A percentile compares a stretch with the other conserved stretches of the same genome.
These are phyloP conservation scores for Haematococcus sp. DNA, from an alignment of 139 green algal species.

Conservation along the genomic window DNA sequence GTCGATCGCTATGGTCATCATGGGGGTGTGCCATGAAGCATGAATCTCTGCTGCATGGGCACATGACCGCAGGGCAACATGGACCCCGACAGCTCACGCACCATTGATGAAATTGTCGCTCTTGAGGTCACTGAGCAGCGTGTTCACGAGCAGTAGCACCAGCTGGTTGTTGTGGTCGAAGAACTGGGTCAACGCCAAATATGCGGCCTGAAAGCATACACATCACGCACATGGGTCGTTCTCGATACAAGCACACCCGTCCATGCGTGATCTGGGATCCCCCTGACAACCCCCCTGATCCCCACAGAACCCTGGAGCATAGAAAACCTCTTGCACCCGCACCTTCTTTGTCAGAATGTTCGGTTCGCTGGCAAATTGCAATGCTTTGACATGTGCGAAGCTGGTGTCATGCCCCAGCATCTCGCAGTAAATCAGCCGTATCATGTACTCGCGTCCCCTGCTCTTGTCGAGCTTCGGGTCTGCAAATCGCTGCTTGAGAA, in stretches of 20 bases:
- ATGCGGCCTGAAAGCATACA: conserved; percentile 68
- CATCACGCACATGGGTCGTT: too few species aligned
- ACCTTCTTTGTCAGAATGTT: conserved; percentile 65
- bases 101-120: conserved; percentile 90
- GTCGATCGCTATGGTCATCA: not conserved
- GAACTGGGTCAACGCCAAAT: conserved; percentile 90
- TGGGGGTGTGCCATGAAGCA: not conserved
- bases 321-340: not conserved
- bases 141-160: conserved; percentile 96
- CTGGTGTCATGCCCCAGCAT: conserved; percentile 96
- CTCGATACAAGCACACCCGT: too few species aligned
- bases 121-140: conserved; percentile 88
- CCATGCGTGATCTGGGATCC: not conserved
- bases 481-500: conserved; percentile 69
- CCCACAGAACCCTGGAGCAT: too few species aligned
- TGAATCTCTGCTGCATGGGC: too few species aligned
- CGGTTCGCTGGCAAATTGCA: conserved; percentile 58
- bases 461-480: conserved; percentile 75
- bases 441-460: conserved; percentile 77
- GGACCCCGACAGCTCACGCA: conserved; percentile 25
- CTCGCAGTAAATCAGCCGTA: conserved; percentile 95
- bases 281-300: not conserved
- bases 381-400: conserved; percentile 75
- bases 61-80: not conserved
- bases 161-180: conserved; percentile 88